Evolutionary conservation across 2,329 filamentous ascomycete genomes (phyloP), one percentile per base, ranked within the genome.

Genomic region (Sclerotiophoma versabilis): DNA sequence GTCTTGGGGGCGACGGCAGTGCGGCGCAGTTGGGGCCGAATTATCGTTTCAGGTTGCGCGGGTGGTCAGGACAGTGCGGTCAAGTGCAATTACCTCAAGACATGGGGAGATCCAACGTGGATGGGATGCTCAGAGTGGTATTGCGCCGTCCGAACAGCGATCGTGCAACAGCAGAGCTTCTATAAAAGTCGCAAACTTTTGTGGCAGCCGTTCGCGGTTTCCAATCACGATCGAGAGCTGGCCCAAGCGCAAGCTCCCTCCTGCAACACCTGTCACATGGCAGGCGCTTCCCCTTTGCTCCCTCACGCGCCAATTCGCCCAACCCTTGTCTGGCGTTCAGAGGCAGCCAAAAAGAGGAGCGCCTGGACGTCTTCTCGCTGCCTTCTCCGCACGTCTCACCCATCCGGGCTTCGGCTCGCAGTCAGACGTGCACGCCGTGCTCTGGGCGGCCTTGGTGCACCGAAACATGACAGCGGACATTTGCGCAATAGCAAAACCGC

Each of bases 381-480:
- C 22, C 12, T 23, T 34, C 19, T 42, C 41, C 46, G 46, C 27
- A 20, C 47, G 12, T 50, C 42, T 50, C 53, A 45, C 30, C 42
- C 53, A 50, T 29, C 41, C 39, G 34, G 27, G 19, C 46, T 19
- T 20, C 15, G 41, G 27, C 27, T 34, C 39, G 45, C 23, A 29
- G 45, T 41, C 45, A 54, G 45, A 36, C 6, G 34, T 46, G 45
- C 39, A 54, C 27, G 46, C 51, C 51, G 34, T 38, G n/a, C 38
- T 48, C 43, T 44, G 5, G 38, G 51, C 45, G 34, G 36, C 19
- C 38, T 45, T 25, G 17, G 47, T 56, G 45, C 37, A 32, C 53
- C 48, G 54, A 57, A 57, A 57, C 54, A 49, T 49, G 54, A 53
- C 48, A 52, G 54, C 54, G 47, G 54, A 57, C 54, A 51, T 54